Evolutionary conservation across 2,329 filamentous ascomycete species (phyloP).

Genomic region (Massarina eburnea): DNA sequence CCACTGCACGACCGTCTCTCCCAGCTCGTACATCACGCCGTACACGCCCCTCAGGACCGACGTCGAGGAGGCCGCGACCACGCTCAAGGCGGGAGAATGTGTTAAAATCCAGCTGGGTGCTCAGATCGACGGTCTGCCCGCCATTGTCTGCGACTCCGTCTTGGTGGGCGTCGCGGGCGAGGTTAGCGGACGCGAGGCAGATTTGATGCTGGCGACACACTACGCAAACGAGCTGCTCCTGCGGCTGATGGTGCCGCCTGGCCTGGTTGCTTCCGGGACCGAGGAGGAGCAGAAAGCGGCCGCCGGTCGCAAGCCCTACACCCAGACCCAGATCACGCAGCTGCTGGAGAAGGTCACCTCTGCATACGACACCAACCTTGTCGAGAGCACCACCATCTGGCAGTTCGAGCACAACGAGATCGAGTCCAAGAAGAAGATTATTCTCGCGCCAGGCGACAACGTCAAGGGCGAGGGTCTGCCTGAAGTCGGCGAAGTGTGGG

Average conservation of each 20-base stretch:
- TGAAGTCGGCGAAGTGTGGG: constrained; percentile 93
- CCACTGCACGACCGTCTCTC: constrained; percentile 93
- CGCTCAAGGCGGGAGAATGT: constrained; percentile 81
- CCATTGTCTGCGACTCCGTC: constrained; percentile 93
- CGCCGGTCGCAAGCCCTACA: constrained; percentile 75
- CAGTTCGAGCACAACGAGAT: constrained; percentile 96
- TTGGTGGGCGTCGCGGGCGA: constrained; percentile 68
- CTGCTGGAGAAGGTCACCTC: constrained; percentile 91
- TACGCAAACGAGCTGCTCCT: constrained; percentile 95
- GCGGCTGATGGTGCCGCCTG: constrained; percentile 88
- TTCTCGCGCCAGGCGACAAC: constrained; percentile 81
- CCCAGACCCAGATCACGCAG: constrained; percentile 82
- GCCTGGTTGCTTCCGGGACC: constrained; percentile 75
- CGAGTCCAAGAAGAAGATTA: constrained; percentile 97
- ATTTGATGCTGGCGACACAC: constrained; percentile 86
- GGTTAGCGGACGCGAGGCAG: constrained; percentile 76
- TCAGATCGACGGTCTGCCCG: constrained; percentile 95
- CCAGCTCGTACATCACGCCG: constrained; percentile 89
- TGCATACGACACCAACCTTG: constrained; percentile 85
- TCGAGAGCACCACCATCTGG: constrained; percentile 99
- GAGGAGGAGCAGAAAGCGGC: constrained; percentile 96
- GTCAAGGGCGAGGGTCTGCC: constrained; percentile 88
- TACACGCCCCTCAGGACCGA: constrained; percentile 93
- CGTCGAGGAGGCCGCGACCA: constrained; percentile 75
- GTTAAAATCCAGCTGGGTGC: constrained; percentile 99